phyloP scores from a whole-genome alignment of 1,284 basidiomycete genomes.

The Tetrapyrgos nigripes region DNA sequence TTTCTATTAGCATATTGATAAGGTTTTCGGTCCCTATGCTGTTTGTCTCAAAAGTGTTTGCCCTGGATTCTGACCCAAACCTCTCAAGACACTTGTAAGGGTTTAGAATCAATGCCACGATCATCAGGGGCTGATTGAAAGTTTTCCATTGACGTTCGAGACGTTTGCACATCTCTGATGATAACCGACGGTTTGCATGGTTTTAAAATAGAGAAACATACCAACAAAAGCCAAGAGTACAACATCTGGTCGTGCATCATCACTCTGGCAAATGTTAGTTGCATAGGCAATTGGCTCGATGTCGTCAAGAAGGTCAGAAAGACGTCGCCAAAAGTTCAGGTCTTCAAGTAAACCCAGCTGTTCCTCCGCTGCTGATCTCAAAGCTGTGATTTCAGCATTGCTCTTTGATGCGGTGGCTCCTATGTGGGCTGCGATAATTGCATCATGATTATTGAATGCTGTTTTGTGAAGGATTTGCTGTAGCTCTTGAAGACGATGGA shows the following conservation, averaged over 20 bases:
- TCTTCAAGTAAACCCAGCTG: conserved; percentile 12
- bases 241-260: conserved; percentile 17
- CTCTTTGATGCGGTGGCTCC: conserved; percentile 30
- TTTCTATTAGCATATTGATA: no score
- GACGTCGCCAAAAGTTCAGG: conserved; percentile 13
- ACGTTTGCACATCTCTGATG: conserved; percentile 14
- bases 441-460: conserved; percentile 19
- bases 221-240: conserved; percentile 20
- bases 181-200: conserved; percentile 2
- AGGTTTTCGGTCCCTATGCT: no score
- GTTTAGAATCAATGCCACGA: conserved; percentile 13
- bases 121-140: conserved; percentile 13
- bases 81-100: conserved; percentile 7
- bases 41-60: conserved; percentile 1
- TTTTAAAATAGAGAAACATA: conserved; percentile 16
- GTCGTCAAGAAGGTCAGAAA: conserved; percentile 13
- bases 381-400: conserved; percentile 18
- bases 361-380: conserved; percentile 2
- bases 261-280: conserved; percentile 21
- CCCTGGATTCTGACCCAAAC: conserved; percentile 4
- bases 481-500: conserved; percentile 23
- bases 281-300: conserved; percentile 22
- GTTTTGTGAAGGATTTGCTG: conserved; percentile 24
- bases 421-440: conserved; percentile 30
- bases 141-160: not conserved